phyloP scores from a whole-genome alignment of 805 yeast genomes.

The Naumovozyma dairenensis region DNA sequence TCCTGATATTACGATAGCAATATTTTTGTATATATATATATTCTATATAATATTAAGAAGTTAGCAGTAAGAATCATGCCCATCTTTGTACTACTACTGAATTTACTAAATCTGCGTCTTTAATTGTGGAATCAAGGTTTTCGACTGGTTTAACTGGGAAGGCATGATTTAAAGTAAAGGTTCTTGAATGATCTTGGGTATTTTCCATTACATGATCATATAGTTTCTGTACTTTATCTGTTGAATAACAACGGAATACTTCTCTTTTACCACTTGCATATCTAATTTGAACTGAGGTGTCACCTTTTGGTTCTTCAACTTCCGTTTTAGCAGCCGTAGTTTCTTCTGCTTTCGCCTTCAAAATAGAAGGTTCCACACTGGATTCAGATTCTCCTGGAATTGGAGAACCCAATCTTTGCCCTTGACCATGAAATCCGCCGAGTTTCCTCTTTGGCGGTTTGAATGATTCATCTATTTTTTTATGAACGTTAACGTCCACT shows the following conservation, averaged over 20 bases:
- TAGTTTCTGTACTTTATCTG: constrained; percentile 54
- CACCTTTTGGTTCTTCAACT: constrained; percentile 37
- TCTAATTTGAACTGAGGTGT: constrained; percentile 70
- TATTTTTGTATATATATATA: constrained; percentile 6
- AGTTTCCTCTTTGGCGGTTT: constrained; percentile 50
- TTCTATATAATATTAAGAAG: too few relatives aligned
- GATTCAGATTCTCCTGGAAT: constrained; percentile 56
- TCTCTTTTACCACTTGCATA: constrained; percentile 72
- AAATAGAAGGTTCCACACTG: constrained; percentile 7
- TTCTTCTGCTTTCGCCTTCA: constrained; percentile 16
- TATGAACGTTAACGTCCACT: constrained; percentile 81
- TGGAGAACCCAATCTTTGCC: constrained; percentile 83
- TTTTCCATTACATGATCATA: constrained; percentile 57
- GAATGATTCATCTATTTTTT: constrained; percentile 74
- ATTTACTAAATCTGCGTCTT: constrained; percentile 66
- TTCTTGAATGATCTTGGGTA: constrained; percentile 34
- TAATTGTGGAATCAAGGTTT: constrained; percentile 46
- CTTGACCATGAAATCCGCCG: constrained; percentile 69
- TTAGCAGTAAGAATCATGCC: too few relatives aligned
- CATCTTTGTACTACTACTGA: constrained; percentile 90
- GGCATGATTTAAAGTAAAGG: constrained; percentile 62
- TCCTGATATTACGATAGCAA: too few relatives aligned
- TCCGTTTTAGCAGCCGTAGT: constrained; percentile 18
- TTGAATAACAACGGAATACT: constrained; percentile 51
- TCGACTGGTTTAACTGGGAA: constrained; percentile 73